A percentile compares a stretch with the other conserved stretches of the same genome.
phyloP scores from a whole-genome alignment of 306 rosid species.

The Quercus dentata region DNA sequence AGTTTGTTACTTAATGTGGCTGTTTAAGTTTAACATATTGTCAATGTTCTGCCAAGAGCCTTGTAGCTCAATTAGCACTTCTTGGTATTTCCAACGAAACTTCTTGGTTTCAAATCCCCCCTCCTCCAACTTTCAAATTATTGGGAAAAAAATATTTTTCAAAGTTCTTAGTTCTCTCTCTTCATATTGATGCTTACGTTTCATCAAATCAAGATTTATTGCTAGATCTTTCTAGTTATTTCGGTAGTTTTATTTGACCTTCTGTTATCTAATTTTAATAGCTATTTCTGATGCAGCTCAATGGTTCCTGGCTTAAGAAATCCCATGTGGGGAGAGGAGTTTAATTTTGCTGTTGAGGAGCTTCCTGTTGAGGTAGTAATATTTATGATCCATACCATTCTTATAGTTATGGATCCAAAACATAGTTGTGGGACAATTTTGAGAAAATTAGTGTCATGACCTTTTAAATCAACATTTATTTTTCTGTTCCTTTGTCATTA shows the following conservation, averaged over 20 bases:
- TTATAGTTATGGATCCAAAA: not conserved
- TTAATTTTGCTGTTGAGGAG: slow-evolving; percentile 90
- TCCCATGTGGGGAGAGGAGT: slow-evolving; percentile 99
- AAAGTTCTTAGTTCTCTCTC: not conserved
- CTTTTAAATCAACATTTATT: not conserved
- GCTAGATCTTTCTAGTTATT: slow-evolving; percentile 5
- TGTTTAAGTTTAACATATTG: not conserved
- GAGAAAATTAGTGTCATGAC: not conserved
- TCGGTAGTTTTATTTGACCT: slow-evolving; percentile 3
- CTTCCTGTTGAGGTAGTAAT: slow-evolving; percentile 86
- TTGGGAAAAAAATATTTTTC: not conserved
- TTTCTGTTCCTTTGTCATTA: too few species aligned
- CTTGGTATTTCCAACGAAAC: too few species aligned
- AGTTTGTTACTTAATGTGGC: not conserved
- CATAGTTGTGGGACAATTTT: not conserved
- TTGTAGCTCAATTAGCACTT: too few species aligned
- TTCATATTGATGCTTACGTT: not conserved
- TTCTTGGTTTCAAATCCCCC: too few species aligned
- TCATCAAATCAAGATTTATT: slow-evolving; percentile 3
- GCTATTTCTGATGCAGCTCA: slow-evolving; percentile 63
- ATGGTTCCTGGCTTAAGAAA: slow-evolving; percentile 99
- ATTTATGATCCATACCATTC: not conserved
- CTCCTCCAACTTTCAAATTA: too few species aligned
- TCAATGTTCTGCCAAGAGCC: too few species aligned
- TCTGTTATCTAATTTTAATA: slow-evolving; percentile 15